These are phyloP conservation scores for Cercospora sojina DNA, from an alignment of 2,329 filamentous ascomycete species.

Conservation along the genomic window DNA sequence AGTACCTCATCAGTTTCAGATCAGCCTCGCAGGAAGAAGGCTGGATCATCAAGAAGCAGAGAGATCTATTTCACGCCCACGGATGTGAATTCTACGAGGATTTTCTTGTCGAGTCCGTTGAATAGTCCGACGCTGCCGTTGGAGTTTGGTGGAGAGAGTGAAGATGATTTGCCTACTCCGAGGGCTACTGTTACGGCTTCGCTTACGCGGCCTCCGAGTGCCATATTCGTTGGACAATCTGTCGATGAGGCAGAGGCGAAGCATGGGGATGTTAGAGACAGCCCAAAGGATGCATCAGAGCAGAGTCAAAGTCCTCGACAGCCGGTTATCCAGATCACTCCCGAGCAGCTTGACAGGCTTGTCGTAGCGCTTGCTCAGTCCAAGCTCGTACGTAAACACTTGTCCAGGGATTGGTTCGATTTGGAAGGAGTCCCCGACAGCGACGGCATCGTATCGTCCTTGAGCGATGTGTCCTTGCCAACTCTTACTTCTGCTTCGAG, in stretches of 20 bases:
- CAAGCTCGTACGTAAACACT: conserved; percentile 27
- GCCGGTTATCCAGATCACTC: conserved; percentile 19
- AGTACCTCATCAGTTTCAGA: conserved; percentile 14
- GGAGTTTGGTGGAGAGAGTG: conserved; percentile 5
- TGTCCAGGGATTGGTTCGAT: conserved; percentile 31
- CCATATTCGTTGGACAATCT: conserved; percentile 17
- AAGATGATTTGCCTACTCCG: conserved; percentile 20
- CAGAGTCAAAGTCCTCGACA: not conserved
- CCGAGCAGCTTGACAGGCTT: conserved; percentile 29
- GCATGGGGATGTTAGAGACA: not conserved
- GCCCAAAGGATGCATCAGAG: not conserved
- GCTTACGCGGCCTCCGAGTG: conserved; percentile 17
- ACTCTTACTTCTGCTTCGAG: conserved; percentile 25
- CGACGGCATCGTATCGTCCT: conserved; percentile 23
- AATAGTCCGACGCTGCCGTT: conserved; percentile 22
- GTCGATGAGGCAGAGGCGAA: not conserved
- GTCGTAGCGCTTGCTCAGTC: conserved; percentile 28
- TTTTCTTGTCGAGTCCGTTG: conserved; percentile 30
- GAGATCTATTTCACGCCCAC: conserved; percentile 34
- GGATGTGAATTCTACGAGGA: conserved; percentile 25
- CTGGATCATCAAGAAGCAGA: conserved; percentile 8
- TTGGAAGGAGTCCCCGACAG: conserved; percentile 26
- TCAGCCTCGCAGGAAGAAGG: conserved; percentile 12
- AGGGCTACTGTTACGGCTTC: conserved; percentile 5
- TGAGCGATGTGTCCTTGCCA: conserved; percentile 23